phyloP scores from a whole-genome alignment of 1,284 basidiomycete species.

The Ceratorhiza oryzae-sativae region DNA sequence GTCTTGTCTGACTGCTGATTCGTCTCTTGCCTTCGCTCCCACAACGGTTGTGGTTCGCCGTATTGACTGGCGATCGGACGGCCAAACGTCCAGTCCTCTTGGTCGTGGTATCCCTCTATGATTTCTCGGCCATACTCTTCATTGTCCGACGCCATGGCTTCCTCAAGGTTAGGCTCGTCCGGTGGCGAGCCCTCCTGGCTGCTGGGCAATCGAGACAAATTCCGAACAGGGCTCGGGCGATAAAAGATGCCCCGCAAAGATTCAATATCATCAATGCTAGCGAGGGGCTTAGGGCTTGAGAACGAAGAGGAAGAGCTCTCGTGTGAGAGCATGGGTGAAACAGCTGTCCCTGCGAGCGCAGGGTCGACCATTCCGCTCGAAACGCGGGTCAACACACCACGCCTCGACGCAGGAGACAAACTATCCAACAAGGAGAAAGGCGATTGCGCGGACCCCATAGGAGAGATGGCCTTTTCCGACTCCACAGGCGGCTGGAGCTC shows the following conservation, averaged over 20 bases:
- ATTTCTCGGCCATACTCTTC: background rate
- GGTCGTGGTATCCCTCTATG: background rate
- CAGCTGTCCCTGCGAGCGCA: background rate
- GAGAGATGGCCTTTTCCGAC: background rate
- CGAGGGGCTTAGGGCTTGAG: conserved; percentile 21
- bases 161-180: conserved; percentile 9
- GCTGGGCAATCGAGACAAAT: background rate
- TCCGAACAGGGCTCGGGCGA: conserved; percentile 28
- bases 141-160: background rate
- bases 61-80: conserved; percentile 8
- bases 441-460: background rate
- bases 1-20: conserved; percentile 6
- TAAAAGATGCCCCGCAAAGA: conserved; percentile 32
- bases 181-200: background rate
- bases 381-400: background rate
- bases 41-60: conserved; percentile 9
- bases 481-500: background rate
- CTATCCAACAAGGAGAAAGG: conserved; percentile 13
- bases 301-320: conserved; percentile 36
- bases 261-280: conserved; percentile 32
- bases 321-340: conserved; percentile 12
- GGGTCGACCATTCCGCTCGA: conserved; percentile 36
- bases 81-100: conserved; percentile 36
- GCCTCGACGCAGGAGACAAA: conserved; percentile 14
- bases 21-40: conserved; percentile 5